Conservation (phyloP, 2,329 filamentous ascomycete genomes). For the Colletotrichum viniferum region DNA sequence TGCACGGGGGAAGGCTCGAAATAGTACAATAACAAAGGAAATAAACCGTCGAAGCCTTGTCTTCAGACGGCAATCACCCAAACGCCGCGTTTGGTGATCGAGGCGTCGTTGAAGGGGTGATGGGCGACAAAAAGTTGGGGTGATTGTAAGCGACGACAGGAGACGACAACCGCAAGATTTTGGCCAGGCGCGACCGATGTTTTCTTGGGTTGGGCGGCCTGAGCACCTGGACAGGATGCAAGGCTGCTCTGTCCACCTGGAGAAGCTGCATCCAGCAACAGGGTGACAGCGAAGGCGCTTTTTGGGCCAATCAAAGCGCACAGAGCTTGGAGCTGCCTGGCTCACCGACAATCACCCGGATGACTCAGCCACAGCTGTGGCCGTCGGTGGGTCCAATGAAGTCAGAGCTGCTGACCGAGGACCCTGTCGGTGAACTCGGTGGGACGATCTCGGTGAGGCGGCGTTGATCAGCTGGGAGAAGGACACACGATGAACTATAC, state of each 20-base stretch:
- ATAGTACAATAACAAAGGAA: not conserved
- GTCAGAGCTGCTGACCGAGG: not conserved
- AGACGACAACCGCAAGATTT: conserved; percentile 6
- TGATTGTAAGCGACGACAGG: not conserved
- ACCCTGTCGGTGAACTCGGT: not conserved
- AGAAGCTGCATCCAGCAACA: not conserved
- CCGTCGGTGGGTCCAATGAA: not conserved
- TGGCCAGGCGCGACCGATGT: conserved; percentile 17
- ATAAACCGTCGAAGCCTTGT: not conserved
- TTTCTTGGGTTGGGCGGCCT: not conserved
- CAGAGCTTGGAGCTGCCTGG: not conserved
- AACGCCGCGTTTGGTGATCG: not conserved
- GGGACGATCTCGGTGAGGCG: not conserved
- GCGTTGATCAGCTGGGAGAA: not conserved
- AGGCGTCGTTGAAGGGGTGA: not conserved
- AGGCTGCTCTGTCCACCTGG: conserved; percentile 1
- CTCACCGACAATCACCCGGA: not conserved
- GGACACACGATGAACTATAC: not conserved
- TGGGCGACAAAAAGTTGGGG: not conserved
- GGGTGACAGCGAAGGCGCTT: not conserved
- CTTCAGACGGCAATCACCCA: not conserved
- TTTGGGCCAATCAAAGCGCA: not conserved
- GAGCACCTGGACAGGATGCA: not conserved
- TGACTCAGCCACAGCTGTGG: not conserved
- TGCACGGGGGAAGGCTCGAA: not conserved